These are phyloP conservation scores for Nephelium lappaceum DNA, from an alignment of 345 rosid species.

Conservation along the genomic window DNA sequence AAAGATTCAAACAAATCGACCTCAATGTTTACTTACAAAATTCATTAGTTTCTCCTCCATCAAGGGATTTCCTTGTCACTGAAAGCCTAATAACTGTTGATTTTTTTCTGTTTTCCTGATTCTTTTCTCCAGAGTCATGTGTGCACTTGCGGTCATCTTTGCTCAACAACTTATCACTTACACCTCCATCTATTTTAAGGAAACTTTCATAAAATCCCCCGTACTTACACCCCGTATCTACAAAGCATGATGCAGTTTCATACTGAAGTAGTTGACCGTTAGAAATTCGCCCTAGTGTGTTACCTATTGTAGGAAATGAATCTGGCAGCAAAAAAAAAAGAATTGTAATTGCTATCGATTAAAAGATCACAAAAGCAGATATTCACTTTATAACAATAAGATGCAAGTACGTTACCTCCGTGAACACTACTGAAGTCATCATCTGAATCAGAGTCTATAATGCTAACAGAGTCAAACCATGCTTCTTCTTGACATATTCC, in stretches of 20 bases:
- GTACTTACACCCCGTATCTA: constrained; percentile 48
- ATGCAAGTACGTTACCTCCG: constrained; percentile 39
- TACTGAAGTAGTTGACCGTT: constrained; percentile 56
- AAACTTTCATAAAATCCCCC: constrained; percentile 64
- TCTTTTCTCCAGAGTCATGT: constrained; percentile 40
- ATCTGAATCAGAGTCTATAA: constrained; percentile 79
- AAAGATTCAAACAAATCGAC: neutral
- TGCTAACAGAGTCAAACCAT: constrained; percentile 78
- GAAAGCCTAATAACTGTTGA: constrained; percentile 61
- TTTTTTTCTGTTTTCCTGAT: constrained; percentile 47
- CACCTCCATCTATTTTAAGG: constrained; percentile 57
- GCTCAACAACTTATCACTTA: constrained; percentile 27
- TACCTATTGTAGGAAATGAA: constrained; percentile 41
- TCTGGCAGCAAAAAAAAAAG: constrained; percentile 31
- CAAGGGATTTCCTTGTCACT: constrained; percentile 63
- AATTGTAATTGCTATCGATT: neutral
- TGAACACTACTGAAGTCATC: constrained; percentile 63
- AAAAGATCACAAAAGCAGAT: neutral
- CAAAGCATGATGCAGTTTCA: constrained; percentile 47
- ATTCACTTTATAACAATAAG: neutral
- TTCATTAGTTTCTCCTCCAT: constrained; percentile 55
- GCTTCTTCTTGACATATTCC: constrained; percentile 77
- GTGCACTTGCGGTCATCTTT: constrained; percentile 36
- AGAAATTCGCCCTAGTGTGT: constrained; percentile 31
- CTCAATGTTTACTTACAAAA: constrained; percentile 38